These are phyloP conservation scores for Endocalyx cinctus DNA, from an alignment of 2,329 filamentous ascomycete species.

Conservation along the genomic window DNA sequence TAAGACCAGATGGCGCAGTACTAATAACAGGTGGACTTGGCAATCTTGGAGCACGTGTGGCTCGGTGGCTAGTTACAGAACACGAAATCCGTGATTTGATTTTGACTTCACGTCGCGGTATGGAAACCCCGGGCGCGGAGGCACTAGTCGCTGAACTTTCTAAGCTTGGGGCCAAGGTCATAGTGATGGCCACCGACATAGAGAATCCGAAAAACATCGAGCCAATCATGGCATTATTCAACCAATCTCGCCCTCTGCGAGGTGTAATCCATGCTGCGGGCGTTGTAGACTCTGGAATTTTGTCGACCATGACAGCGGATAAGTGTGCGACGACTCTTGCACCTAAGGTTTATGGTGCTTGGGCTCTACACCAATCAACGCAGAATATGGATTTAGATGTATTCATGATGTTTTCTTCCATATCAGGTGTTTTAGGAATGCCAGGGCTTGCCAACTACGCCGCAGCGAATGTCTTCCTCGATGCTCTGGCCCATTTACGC, in stretches of 20 bases:
- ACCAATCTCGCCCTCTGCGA: conserved; percentile 21
- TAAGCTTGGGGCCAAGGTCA: conserved; percentile 15
- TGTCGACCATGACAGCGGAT: conserved; percentile 22
- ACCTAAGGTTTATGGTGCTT: conserved; percentile 22
- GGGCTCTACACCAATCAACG: conserved; percentile 21
- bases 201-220: conserved; percentile 15
- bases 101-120: conserved; percentile 24
- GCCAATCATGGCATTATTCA: conserved; percentile 18
- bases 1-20: conserved; percentile 21
- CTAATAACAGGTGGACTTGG: conserved; percentile 25
- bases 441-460: conserved; percentile 21
- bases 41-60: conserved; percentile 20
- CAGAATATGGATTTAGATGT: conserved; percentile 19
- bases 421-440: conserved; percentile 23
- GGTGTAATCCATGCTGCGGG: conserved; percentile 27
- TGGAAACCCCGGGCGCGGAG: conserved; percentile 18
- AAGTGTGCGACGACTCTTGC: conserved; percentile 16
- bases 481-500: conserved; percentile 17
- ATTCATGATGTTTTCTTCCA: conserved; percentile 23
- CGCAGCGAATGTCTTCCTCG: conserved; percentile 21
- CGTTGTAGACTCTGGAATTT: conserved; percentile 19
- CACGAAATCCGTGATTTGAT: conserved; percentile 24
- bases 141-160: conserved; percentile 19
- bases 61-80: conserved; percentile 17
- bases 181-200: conserved; percentile 19